Percentiles rank a stretch among this genome's conserved stretches.
Conservation (phyloP, 2,329 filamentous ascomycete species). For the Cercospora janseana region DNA sequence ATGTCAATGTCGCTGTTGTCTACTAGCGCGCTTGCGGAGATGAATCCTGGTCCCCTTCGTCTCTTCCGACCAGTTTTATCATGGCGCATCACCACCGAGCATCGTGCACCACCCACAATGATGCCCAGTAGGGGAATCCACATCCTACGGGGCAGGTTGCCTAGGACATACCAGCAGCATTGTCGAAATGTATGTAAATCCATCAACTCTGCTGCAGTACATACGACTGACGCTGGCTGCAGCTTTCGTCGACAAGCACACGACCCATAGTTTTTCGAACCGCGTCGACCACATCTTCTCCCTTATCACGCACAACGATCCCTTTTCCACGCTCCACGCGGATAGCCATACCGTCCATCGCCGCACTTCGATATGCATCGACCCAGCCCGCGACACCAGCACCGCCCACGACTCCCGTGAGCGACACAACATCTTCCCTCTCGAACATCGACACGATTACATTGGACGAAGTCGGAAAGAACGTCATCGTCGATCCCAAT, state of each 20-base stretch:
- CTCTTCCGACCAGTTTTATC: not conserved
- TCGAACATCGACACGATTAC: constrained; percentile 36
- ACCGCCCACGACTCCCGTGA: constrained; percentile 31
- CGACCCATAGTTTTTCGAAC: constrained; percentile 19
- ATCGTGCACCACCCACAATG: constrained; percentile 38
- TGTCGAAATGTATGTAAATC: constrained; percentile 31
- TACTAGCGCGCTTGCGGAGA: not conserved
- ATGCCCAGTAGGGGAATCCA: constrained; percentile 50
- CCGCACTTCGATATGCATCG: constrained; percentile 29
- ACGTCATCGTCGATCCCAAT: constrained; percentile 13
- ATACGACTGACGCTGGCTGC: constrained; percentile 1
- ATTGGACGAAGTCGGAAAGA: constrained; percentile 38
- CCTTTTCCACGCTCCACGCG: constrained; percentile 21
- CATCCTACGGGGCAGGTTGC: constrained; percentile 33
- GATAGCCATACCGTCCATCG: constrained; percentile 21
- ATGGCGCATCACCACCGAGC: constrained; percentile 1
- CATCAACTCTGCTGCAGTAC: not conserved
- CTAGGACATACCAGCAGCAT: constrained; percentile 29
- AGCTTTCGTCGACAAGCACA: constrained; percentile 32
- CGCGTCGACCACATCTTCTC: constrained; percentile 8
- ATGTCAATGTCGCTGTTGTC: not conserved
- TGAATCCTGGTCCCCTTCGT: not conserved
- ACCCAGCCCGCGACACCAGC: constrained; percentile 35
- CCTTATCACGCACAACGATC: constrained; percentile 13
- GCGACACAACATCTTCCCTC: constrained; percentile 27